A percentile compares a stretch with the other conserved stretches of the same genome.
Conservation (phyloP, 345 rosid genomes). For the Aegle marmelos region DNA sequence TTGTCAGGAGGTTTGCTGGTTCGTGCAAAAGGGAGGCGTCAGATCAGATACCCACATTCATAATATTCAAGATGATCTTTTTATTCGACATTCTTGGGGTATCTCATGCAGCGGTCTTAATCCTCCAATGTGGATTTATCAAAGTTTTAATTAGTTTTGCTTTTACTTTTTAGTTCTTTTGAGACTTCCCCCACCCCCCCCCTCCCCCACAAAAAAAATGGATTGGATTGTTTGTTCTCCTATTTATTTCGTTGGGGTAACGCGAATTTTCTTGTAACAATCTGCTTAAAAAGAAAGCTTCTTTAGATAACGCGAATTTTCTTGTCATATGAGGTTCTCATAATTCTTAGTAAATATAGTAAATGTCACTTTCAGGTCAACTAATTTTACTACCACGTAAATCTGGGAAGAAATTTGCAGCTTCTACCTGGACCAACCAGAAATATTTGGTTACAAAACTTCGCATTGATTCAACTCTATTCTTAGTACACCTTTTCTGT, state of each 20-base stretch:
- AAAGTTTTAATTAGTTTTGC: no score
- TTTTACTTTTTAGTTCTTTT: no score
- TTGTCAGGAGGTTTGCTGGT: no score
- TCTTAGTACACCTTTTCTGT: neutral
- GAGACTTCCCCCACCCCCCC: no score
- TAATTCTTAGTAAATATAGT: no score
- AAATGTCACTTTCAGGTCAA: neutral
- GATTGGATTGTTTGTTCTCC: no score
- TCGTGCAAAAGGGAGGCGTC: neutral
- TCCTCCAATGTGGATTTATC: neutral
- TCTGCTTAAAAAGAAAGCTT: no score
- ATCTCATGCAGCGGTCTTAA: neutral
- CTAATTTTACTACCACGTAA: neutral
- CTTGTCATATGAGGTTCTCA: no score
- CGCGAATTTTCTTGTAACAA: no score
- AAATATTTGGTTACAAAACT: conserved; percentile 8
- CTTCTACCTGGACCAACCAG: neutral
- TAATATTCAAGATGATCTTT: neutral
- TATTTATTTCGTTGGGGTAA: no score
- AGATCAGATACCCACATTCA: neutral
- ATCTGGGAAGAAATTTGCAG: neutral
- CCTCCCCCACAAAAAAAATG: no score
- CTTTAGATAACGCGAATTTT: no score
- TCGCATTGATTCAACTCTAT: conserved; percentile 1
- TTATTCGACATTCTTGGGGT: neutral